A percentile compares a stretch with the other conserved stretches of the same genome.
Conservation (phyloP, 768 basidiomycete genomes). For the Suillus clintonianus region DNA sequence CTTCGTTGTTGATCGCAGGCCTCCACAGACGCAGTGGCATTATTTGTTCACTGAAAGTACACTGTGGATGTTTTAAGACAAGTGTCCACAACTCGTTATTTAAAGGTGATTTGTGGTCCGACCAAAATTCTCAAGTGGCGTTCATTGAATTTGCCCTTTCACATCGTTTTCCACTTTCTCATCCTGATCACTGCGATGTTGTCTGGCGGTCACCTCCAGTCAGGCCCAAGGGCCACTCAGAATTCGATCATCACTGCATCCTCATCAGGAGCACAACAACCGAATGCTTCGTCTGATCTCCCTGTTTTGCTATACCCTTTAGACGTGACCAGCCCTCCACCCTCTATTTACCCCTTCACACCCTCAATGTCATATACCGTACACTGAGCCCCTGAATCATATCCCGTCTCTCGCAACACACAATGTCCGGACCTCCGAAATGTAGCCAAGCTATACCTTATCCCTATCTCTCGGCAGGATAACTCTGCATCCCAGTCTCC, state of each 20-base stretch:
- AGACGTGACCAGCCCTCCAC: too few relatives aligned
- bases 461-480: too few relatives aligned
- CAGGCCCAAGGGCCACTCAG: conserved; percentile 9
- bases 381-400: too few relatives aligned
- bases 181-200: conserved; percentile 11
- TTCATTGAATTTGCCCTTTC: neutral
- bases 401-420: too few relatives aligned
- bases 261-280: neutral
- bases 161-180: neutral
- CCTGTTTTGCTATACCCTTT: neutral
- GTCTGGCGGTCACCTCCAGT: conserved; percentile 3
- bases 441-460: too few relatives aligned
- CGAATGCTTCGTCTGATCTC: neutral
- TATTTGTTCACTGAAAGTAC: too few relatives aligned
- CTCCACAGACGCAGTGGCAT: neutral
- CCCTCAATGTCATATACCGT: too few relatives aligned
- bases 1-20: neutral
- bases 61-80: neutral
- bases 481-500: too few relatives aligned
- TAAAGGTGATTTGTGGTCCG: neutral
- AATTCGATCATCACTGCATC: conserved; percentile 7
- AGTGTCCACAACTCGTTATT: conserved; percentile 7
- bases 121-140: neutral
- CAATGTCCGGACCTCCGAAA: too few relatives aligned
- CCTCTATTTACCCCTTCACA: neutral